Percentiles rank a stretch among this genome's conserved stretches.
Evolutionary conservation across 768 basidiomycete genomes (phyloP).

Genomic region (Podaxis sp.): DNA sequence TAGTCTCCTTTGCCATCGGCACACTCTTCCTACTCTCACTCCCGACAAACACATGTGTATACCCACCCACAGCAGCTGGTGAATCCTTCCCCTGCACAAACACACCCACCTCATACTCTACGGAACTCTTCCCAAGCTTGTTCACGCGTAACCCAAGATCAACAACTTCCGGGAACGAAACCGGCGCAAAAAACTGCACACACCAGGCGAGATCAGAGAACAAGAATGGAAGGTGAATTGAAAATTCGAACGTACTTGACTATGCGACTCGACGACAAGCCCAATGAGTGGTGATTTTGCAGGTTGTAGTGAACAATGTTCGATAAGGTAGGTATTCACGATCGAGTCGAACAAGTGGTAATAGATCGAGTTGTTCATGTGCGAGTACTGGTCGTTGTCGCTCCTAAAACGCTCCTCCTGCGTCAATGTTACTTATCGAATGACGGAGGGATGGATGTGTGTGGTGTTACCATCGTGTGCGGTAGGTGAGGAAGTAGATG

Average conservation of each 20-base stretch:
- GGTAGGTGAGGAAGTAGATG: slow-evolving; percentile 55
- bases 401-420: slow-evolving; percentile 44
- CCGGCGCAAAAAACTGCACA: slow-evolving; percentile 62
- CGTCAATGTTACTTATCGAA: too few relatives aligned
- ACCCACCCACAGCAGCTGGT: slow-evolving; percentile 51
- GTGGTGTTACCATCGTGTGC: slow-evolving; percentile 60
- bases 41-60: slow-evolving; percentile 85
- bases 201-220: not conserved
- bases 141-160: slow-evolving; percentile 69
- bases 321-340: slow-evolving; percentile 76
- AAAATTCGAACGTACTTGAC: slow-evolving; percentile 42
- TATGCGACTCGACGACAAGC: slow-evolving; percentile 76
- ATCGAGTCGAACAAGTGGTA: slow-evolving; percentile 82
- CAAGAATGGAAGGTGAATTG: not conserved
- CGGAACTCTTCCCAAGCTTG: slow-evolving; percentile 71
- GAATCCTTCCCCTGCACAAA: slow-evolving; percentile 48
- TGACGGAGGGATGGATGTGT: too few relatives aligned
- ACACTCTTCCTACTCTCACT: slow-evolving; percentile 54
- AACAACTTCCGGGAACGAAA: slow-evolving; percentile 71
- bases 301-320: slow-evolving; percentile 57
- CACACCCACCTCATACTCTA: slow-evolving; percentile 77
- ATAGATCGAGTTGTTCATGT: slow-evolving; percentile 80
- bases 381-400: slow-evolving; percentile 85
- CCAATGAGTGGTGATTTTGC: slow-evolving; percentile 56
- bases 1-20: slow-evolving; percentile 39